phyloP scores from a whole-genome alignment of 805 yeast species.

The Ogataea salicorniae region DNA sequence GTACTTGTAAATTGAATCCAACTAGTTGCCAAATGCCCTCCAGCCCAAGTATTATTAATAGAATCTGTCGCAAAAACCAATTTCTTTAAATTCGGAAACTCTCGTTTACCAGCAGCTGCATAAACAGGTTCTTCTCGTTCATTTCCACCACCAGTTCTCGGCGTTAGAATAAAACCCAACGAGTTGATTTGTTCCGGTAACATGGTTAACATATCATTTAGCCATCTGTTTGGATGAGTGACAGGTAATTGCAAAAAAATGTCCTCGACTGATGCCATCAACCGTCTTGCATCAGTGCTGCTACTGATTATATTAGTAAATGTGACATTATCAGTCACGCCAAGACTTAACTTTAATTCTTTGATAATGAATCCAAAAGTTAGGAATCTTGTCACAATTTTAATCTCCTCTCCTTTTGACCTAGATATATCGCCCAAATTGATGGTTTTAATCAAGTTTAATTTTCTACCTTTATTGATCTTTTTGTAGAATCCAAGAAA shows the following conservation, averaged over 20 bases:
- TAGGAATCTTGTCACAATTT: conserved; percentile 11
- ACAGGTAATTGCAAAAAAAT: conserved; percentile 12
- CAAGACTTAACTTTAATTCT: conserved; percentile 4
- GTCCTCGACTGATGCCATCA: conserved; percentile 9
- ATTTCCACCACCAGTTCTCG: too few relatives aligned
- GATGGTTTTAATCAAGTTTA: conserved; percentile 5
- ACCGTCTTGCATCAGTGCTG: conserved; percentile 7
- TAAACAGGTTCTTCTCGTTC: too few relatives aligned
- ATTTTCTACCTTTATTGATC: conserved; percentile 5
- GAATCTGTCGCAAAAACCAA: too few relatives aligned
- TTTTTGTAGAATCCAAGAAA: conserved; percentile 11
- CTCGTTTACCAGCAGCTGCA: too few relatives aligned
- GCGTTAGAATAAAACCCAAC: too few relatives aligned
- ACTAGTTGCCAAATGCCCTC: too few relatives aligned
- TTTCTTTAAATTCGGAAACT: too few relatives aligned
- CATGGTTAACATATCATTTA: too few relatives aligned
- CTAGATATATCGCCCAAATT: conserved; percentile 5
- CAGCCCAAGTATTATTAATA: too few relatives aligned
- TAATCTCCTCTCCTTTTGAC: conserved; percentile 10
- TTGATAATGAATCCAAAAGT: conserved; percentile 6
- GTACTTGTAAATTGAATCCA: too few relatives aligned
- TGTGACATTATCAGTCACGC: conserved; percentile 6
- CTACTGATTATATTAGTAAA: conserved; percentile 5
- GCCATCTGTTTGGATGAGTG: conserved; percentile 3
- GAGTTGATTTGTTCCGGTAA: too few relatives aligned